Base-by-base conservation (phyloP, 495 filamentous ascomycete species). In the Penicillium soppii region DNA sequence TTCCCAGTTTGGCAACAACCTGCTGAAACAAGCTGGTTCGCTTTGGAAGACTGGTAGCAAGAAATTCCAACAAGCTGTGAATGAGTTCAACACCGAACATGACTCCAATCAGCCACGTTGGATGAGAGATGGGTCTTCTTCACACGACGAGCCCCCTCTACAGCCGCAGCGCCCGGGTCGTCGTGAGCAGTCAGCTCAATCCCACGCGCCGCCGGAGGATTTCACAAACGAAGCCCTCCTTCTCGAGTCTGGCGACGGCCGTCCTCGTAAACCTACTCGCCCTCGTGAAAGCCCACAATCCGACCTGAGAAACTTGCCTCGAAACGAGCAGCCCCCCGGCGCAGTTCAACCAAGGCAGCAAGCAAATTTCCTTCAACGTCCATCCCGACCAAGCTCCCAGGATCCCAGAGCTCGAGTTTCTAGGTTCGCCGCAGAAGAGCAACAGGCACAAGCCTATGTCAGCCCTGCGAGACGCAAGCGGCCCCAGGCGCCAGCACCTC, bases 11-110 rank as follows among this genome's bases (percentile, higher is more conserved):
- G 87, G 94, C 15, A 88, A 78, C 26, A 95, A 82, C 53, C 66
- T 97, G 10, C 81, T 96, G 62, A 97, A 97, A 62, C 90, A 90
- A n/a, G 94, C 95, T 1, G 92, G 91, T 56, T 89, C 87, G 2
- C 66, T 97, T 2, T 98, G 94, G 94, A 98, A 96, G 66, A 86
- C 85, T 5, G 86, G 91, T 2, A 90, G 89, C 57, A 97, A 95
- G 68, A 92, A 88, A 63, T 83, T 97, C n/a, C 92, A 95, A 61
- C 91, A 91, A 65, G 94, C 90, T 12, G 89, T 98, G 12, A 82
- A 89, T 13, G 94, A 98, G 16, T 87, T 97, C 54, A 92, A 96
- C 57, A 66, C 78, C 1, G 86, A 88, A n/a, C 78, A 83, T 22
- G 94, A 96, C 63, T 75, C 89, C 2, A 90, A 65, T 61, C 89